These are phyloP conservation scores for Alternaria sp. DNA, from an alignment of 2,329 filamentous ascomycete genomes.

Conservation along the genomic window DNA sequence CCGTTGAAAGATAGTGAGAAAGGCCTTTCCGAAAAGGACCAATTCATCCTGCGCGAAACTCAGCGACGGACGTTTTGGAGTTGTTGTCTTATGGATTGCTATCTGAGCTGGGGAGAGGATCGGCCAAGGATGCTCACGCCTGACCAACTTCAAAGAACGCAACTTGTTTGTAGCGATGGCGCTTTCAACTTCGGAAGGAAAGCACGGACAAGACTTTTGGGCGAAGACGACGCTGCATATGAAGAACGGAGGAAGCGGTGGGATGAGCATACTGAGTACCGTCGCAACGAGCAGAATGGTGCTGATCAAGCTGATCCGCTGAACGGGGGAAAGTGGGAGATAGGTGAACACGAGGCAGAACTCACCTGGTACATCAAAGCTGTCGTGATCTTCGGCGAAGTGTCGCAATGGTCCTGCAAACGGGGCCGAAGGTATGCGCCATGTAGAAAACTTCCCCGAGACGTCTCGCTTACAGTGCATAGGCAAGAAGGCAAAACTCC, in stretches of 20 bases:
- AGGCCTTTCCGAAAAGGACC: constrained; percentile 42
- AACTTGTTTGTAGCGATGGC: constrained; percentile 73
- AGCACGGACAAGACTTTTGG: constrained; percentile 55
- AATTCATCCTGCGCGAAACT: constrained; percentile 69
- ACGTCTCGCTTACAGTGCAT: constrained; percentile 14
- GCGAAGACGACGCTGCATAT: constrained; percentile 29
- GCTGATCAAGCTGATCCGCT: neutral
- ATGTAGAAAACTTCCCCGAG: neutral
- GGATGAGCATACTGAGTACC: constrained; percentile 6
- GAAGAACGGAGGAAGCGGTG: constrained; percentile 20
- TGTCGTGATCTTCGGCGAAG: constrained; percentile 64
- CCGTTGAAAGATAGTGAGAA: constrained; percentile 14
- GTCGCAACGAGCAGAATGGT: constrained; percentile 6
- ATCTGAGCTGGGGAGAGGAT: constrained; percentile 71
- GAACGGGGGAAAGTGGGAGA: constrained; percentile 61
- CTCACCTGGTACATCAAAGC: constrained; percentile 63
- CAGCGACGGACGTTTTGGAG: constrained; percentile 77
- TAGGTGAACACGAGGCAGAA: constrained; percentile 59
- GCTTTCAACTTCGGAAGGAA: constrained; percentile 70
- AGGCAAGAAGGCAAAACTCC: constrained; percentile 57
- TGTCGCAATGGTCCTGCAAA: constrained; percentile 67
- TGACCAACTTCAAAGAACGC: constrained; percentile 67
- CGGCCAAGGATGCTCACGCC: constrained; percentile 67
- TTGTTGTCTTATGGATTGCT: constrained; percentile 75
- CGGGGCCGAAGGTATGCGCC: constrained; percentile 61